Evolutionary conservation across 2,329 filamentous ascomycete genomes (phyloP).

Genomic region (Aspergillus jensenii): DNA sequence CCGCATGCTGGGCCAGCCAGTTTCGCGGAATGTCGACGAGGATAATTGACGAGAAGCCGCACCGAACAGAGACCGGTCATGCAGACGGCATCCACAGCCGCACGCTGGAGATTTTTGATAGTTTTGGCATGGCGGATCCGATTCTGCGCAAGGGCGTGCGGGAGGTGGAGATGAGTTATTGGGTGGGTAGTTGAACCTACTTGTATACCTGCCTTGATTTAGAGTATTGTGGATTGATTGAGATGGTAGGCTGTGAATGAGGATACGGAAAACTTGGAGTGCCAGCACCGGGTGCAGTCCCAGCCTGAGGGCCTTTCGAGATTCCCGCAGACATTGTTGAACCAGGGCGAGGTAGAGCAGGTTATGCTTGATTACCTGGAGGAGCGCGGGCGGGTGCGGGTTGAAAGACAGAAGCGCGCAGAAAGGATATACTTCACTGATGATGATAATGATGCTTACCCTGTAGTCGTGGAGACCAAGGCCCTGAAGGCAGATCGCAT

Average conservation of each 20-base stretch:
- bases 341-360: constrained; percentile 17
- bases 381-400: neutral
- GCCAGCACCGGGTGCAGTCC: constrained; percentile 1
- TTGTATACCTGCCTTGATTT: neutral
- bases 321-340: constrained; percentile 13
- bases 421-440: constrained; percentile 3
- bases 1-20: constrained; percentile 19
- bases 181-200: constrained; percentile 8
- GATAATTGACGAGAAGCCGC: constrained; percentile 21
- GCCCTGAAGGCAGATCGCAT: neutral
- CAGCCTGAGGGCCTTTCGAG: constrained; percentile 4
- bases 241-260: constrained; percentile 6
- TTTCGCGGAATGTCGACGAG: constrained; percentile 14
- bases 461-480: neutral
- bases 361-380: constrained; percentile 12
- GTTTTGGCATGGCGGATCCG: constrained; percentile 58
- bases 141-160: constrained; percentile 1
- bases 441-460: neutral
- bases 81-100: constrained; percentile 62
- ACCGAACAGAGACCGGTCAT: constrained; percentile 34
- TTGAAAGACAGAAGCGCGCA: constrained; percentile 11
- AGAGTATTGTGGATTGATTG: no score
- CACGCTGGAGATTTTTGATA: constrained; percentile 71
- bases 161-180: constrained; percentile 14
- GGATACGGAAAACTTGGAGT: constrained; percentile 5